Conservation (phyloP, 345 rosid genomes). For the Sisymbrium altissimum region DNA sequence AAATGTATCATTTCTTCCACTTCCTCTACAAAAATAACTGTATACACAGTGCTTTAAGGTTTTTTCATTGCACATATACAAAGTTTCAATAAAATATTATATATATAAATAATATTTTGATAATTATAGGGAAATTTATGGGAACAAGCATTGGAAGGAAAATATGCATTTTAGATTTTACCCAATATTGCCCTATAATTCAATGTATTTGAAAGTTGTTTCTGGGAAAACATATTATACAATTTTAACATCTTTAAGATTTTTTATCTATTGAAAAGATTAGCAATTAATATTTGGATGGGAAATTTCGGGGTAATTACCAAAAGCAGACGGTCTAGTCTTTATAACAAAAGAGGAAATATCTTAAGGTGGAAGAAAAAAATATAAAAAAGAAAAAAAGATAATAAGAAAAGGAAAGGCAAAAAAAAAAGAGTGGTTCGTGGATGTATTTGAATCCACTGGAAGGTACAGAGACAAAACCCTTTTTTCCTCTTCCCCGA, state of each 20-base stretch:
- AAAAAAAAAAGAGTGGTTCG: neutral
- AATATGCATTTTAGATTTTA: neutral
- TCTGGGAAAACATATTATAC: neutral
- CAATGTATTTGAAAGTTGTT: neutral
- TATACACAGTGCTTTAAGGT: no score
- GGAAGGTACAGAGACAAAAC: constrained; percentile 36
- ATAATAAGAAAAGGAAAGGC: neutral
- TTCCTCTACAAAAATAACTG: no score
- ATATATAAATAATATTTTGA: neutral
- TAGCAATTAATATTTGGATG: neutral
- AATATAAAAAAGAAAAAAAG: neutral
- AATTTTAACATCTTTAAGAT: neutral
- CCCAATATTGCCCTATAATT: neutral
- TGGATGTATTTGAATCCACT: constrained; percentile 66
- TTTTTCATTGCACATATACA: neutral
- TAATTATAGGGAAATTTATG: neutral
- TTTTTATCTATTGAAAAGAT: constrained; percentile 4
- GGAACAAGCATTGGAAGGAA: neutral
- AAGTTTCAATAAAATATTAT: neutral
- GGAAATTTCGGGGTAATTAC: neutral
- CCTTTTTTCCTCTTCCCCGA: constrained; percentile 49
- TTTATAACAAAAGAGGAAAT: constrained; percentile 20
- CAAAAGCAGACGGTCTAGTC: neutral
- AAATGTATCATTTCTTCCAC: neutral
- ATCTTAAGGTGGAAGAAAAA: constrained; percentile 26